Base-by-base conservation (phyloP, 2,329 filamentous ascomycete genomes). In the Chaetomium sp. region DNA sequence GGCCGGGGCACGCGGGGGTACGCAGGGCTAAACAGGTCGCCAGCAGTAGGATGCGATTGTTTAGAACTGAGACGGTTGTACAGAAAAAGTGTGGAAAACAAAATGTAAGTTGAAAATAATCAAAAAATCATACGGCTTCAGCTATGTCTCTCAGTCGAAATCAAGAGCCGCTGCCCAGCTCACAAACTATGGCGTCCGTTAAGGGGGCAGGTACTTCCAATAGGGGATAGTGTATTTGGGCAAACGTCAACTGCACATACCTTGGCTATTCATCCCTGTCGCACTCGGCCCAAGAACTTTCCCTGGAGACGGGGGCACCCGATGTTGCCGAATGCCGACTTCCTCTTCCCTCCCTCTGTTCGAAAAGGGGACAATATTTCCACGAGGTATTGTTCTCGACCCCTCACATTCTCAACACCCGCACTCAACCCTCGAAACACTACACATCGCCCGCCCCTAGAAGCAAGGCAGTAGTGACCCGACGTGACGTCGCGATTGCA, bases 241-340 rank as follows among this genome's bases (percentile, higher is more conserved):
- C 35, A 6, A 19, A 14, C 14, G 9, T 5, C n/a, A 40, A 40
- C 48, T 37, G 49, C 42, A 9, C 37, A 48, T 49, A 42, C 52
- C 53, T 54, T 53, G 56, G 58, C 54, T 46, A 48, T 19, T 19
- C 35, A 55, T 57, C 60, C 58, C 44, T 58, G 62, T 64, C 56
- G 49, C 49, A 56, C 54, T 65, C 62, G 63, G 62, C 61, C 52
- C 52, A 56, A 45, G 49, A 43, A 43, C 14, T 14, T 43, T 46
- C 50, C 46, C 19, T 27, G 19, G 19, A 27, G 19, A 50, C 33
- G 14, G 40, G 51, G 42, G 49, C 53, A 56, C 50, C 61, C 64
- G 59, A 62, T 64, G 63, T 59, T 61, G 52, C 63, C 63, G 63
- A 65, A 50, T 45, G 58, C 62, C 60, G 62, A 61, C 61, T 46